A percentile compares a stretch with the other conserved stretches of the same genome.
phyloP scores from a whole-genome alignment of 495 filamentous ascomycete genomes.

The Neurospora intermedia region DNA sequence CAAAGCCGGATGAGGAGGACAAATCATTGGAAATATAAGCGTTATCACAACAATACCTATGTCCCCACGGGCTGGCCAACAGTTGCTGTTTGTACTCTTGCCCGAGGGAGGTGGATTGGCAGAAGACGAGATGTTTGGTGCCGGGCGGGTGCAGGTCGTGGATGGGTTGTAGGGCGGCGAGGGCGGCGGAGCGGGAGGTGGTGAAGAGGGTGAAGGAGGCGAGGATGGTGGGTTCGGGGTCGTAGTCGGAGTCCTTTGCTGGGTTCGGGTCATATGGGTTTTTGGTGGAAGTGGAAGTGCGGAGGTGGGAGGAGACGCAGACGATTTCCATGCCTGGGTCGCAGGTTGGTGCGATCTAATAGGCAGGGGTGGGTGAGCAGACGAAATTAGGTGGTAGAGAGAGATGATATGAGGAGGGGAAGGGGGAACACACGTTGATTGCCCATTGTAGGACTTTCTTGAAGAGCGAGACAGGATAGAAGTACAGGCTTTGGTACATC shows the following conservation, averaged over 20 bases:
- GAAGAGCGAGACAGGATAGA: slow-evolving; percentile 33
- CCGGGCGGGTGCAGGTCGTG: slow-evolving; percentile 30
- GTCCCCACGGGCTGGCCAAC: slow-evolving; percentile 27
- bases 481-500: slow-evolving; percentile 34
- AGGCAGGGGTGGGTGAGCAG: neutral
- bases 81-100: slow-evolving; percentile 32
- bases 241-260: neutral
- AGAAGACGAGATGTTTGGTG: slow-evolving; percentile 20
- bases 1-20: neutral
- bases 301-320: slow-evolving; percentile 22
- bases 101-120: slow-evolving; percentile 28
- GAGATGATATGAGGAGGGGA: neutral
- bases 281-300: neutral
- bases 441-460: slow-evolving; percentile 34
- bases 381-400: neutral
- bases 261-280: neutral
- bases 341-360: slow-evolving; percentile 23
- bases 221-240: slow-evolving; percentile 22
- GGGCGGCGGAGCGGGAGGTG: slow-evolving; percentile 20
- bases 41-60: slow-evolving; percentile 42
- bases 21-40: slow-evolving; percentile 33
- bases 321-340: slow-evolving; percentile 36
- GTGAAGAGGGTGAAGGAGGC: slow-evolving; percentile 35
- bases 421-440: slow-evolving; percentile 15
- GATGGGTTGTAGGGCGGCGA: slow-evolving; percentile 20